Evolutionary conservation across 129 eudicot species (phyloP), one percentile per base, ranked within the genome.

Genomic region (Oenanthe sinensis): DNA sequence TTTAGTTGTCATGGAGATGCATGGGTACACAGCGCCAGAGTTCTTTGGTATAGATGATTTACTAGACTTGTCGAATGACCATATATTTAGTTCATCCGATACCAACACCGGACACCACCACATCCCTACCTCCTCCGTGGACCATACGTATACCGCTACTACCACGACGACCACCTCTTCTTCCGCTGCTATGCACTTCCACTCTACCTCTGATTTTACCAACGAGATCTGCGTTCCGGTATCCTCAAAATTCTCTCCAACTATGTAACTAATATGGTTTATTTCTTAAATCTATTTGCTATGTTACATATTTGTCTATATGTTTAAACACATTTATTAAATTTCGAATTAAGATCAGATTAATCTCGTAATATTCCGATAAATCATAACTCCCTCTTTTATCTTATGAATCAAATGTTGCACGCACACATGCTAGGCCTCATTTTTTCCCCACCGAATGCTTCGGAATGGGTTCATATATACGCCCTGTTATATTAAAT

Each of bases 11-110:
- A 80, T 91, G 93, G 97, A 91, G 60, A 84, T 84, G 5, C 88
- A 88, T 49, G 86, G 87, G 24, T 83, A 83, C 58, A 80, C 88
- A 30, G 80, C 86, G 30, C 85, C 86, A 46, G 90, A 88, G 28
- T 80, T 58, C 42, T 86, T 86, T 77, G 82, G 85, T n/a, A 80
- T 91, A 22, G 97, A 91, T 80, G 92, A 91, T 28, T 86, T 91
- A 2, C 78, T 91, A 4, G 90, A 91, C 85, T 84, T 91, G 43
- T 87, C 97, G 19, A 86, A 81, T 71, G 88, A 87, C 14, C 89
- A 87, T 49, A 42, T 83, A 22, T 79, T 82, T 85, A 28, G 73
- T 39, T 33, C 80, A 22, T 60, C 72, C 19, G 42, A 67, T 70
- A n/a, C 89, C 76, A 78, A 26, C 75, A n/a, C 76, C 43, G 52